A percentile compares a stretch with the other conserved stretches of the same genome.
These are phyloP conservation scores for Termitomyces sp. DNA, from an alignment of 1,284 basidiomycete genomes.

Conservation along the genomic window DNA sequence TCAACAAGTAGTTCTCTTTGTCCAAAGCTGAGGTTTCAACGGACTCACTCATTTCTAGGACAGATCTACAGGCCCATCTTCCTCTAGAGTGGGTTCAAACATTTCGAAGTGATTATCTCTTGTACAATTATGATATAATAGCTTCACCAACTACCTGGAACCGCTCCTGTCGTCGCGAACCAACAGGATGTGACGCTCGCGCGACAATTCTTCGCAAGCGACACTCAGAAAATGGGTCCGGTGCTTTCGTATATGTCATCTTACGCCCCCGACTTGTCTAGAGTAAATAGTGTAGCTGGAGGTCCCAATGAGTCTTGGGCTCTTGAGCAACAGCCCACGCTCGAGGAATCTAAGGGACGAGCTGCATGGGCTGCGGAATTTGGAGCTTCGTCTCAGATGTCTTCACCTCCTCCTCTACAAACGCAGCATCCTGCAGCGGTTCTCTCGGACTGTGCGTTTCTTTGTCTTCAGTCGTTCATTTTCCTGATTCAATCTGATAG, in stretches of 20 bases:
- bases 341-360: slow-evolving; percentile 27
- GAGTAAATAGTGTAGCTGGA: slow-evolving; percentile 27
- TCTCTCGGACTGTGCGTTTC: slow-evolving; percentile 27
- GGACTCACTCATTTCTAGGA: slow-evolving; percentile 42
- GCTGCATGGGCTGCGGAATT: slow-evolving; percentile 52
- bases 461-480: neutral
- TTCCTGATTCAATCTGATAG: slow-evolving; percentile 15
- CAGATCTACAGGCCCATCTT: slow-evolving; percentile 66
- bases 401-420: slow-evolving; percentile 17
- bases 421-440: slow-evolving; percentile 26
- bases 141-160: slow-evolving; percentile 70
- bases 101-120: neutral
- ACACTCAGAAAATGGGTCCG: slow-evolving; percentile 28
- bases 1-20: slow-evolving; percentile 55
- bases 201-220: slow-evolving; percentile 68
- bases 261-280: slow-evolving; percentile 34
- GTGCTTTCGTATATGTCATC: slow-evolving; percentile 30
- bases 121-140: slow-evolving; percentile 23
- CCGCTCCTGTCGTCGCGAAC: slow-evolving; percentile 39
- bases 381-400: slow-evolving; percentile 21
- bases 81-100: slow-evolving; percentile 47
- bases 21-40: slow-evolving; percentile 3
- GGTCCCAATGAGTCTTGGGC: slow-evolving; percentile 47
- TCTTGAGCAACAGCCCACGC: slow-evolving; percentile 38
- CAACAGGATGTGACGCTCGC: slow-evolving; percentile 71